These are phyloP conservation scores for Aurantiochytrium sp. DNA, from an alignment of 108 stramenopile genomes.

Conservation along the genomic window DNA sequence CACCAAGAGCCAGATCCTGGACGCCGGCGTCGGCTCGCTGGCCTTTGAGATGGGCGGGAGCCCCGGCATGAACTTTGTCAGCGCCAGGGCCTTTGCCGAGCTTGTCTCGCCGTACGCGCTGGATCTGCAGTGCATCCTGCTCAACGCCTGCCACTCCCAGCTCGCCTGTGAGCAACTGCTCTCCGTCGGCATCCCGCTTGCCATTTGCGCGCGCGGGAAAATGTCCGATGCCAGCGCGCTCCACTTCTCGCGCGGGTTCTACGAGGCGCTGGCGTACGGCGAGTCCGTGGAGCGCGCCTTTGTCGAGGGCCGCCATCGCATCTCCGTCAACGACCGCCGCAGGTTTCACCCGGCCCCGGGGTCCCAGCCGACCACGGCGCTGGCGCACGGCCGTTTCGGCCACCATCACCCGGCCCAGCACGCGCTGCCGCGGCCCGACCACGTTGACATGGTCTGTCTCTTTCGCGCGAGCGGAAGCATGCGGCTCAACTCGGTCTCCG, in stretches of 20 bases:
- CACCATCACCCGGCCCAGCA: neutral
- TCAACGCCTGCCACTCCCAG: constrained; percentile 19
- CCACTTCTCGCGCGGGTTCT: neutral
- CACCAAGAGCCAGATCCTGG: constrained; percentile 1
- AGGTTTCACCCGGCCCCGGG: neutral
- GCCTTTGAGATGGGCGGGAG: neutral
- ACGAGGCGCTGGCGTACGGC: constrained; percentile 21
- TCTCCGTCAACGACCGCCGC: neutral
- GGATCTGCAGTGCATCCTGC: neutral
- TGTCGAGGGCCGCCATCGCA: neutral
- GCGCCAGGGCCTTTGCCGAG: constrained; percentile 6
- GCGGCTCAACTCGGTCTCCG: neutral
- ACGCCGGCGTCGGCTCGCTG: neutral
- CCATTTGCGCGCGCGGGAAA: neutral
- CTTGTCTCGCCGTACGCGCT: neutral
- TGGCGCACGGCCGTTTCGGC: neutral
- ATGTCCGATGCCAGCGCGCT: neutral
- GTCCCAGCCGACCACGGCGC: neutral
- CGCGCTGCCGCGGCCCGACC: neutral
- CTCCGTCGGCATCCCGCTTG: neutral
- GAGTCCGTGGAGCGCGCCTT: neutral
- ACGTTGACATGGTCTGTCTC: neutral
- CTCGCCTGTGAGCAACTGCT: constrained; percentile 1
- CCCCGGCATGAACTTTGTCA: constrained; percentile 7
- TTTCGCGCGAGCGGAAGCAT: neutral